Conservation (phyloP, 495 filamentous ascomycete genomes). For the Xylaria telfairii region DNA sequence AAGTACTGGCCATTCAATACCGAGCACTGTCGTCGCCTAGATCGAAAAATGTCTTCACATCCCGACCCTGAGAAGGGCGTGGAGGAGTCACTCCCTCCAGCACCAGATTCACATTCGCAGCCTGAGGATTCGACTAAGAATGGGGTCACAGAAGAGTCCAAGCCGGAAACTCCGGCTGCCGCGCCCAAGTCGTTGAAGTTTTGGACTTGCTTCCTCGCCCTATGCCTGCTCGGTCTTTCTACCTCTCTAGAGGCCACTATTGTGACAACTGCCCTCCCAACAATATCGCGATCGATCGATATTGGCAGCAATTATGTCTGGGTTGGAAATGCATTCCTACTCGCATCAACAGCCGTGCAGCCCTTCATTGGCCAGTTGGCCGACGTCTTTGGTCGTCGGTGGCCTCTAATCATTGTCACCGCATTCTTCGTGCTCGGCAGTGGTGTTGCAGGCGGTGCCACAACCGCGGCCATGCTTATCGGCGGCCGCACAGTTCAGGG, state of each 20-base stretch:
- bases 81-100: neutral
- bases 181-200: neutral
- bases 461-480: constrained; percentile 70
- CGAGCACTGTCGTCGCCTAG: neutral
- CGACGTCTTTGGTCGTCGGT: constrained; percentile 80
- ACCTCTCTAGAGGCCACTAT: constrained; percentile 18
- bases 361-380: constrained; percentile 49
- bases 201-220: constrained; percentile 4
- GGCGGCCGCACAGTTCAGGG: constrained; percentile 75
- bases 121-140: neutral
- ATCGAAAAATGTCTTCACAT: neutral
- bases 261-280: constrained; percentile 20
- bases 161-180: neutral
- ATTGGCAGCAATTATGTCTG: constrained; percentile 43
- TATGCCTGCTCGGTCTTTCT: constrained; percentile 10
- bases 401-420: constrained; percentile 67
- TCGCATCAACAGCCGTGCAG: constrained; percentile 49
- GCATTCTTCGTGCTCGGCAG: constrained; percentile 68
- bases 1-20: neutral
- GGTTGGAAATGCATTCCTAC: constrained; percentile 59
- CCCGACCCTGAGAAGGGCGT: neutral
- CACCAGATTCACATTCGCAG: neutral
- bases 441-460: constrained; percentile 68
- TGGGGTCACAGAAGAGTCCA: neutral
- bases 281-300: neutral